Conservation (phyloP, 257 asterid species). For the Scutellaria galericulata region DNA sequence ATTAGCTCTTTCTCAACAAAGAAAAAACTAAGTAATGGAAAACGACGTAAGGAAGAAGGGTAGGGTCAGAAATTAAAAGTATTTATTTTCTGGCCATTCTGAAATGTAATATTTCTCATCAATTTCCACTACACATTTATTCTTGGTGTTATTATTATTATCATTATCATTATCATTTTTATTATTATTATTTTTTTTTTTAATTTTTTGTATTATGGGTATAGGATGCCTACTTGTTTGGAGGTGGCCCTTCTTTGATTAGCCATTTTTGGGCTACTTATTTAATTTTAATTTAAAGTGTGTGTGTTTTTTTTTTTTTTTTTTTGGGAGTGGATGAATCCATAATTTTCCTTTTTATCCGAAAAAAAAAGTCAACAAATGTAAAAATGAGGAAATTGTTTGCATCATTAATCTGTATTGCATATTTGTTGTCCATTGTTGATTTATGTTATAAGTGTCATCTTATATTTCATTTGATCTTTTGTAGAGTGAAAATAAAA, state of each 20-base stretch:
- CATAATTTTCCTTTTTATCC: no score
- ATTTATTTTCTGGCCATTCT: conserved; percentile 1
- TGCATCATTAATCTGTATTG: no score
- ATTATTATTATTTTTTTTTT: conserved; percentile 21
- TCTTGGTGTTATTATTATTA: conserved; percentile 20
- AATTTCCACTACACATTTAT: conserved; percentile 34
- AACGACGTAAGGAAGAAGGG: conserved; percentile 26
- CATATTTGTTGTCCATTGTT: no score
- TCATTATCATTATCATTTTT: conserved; percentile 14
- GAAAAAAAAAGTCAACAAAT: no score
- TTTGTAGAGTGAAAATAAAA: no score
- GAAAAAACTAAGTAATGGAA: conserved; percentile 4
- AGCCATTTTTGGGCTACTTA: background rate
- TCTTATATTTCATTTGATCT: no score
- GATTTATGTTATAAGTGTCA: no score
- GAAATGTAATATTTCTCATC: conserved; percentile 21
- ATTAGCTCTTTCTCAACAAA: conserved; percentile 6
- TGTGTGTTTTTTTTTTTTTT: no score
- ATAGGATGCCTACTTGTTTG: background rate
- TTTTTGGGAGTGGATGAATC: no score
- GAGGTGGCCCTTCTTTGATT: conserved; percentile 26
- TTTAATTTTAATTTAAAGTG: background rate
- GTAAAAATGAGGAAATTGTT: no score
- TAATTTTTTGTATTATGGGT: background rate
- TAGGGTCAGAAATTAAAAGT: conserved; percentile 28